Evolutionary conservation across 1,284 basidiomycete species (phyloP), one percentile per base, ranked within the genome.

Genomic region (Rhodotorula glutinis): DNA sequence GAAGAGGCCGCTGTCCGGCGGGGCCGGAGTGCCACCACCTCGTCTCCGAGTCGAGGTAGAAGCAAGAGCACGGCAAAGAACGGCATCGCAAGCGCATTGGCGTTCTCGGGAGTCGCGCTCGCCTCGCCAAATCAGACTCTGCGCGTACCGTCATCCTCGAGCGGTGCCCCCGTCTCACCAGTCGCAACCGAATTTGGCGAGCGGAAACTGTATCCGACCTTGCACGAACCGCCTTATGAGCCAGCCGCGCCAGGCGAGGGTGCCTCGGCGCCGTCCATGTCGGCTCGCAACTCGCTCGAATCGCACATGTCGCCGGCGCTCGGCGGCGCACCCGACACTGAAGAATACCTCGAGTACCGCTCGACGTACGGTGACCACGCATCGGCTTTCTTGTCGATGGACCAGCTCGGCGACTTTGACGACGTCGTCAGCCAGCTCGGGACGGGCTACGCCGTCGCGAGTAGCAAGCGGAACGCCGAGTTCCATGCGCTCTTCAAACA

Each of bases 381-480:
- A 10, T 40, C 57, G 40, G 64, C n/a, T 25, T 63, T 67, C 62
- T 30, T 69, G 8, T 62, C 62, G 43, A 66, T 69, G 58, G 71
- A 73, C 56, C 62, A 62, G 57, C 52, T 71, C 8, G 66, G 69
- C 46, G 69, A 71, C 53, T 71, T 69, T 47, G 71, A 73, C 57
- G 69, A 73, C 38, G 71, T 71, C 29, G 69, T 70, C 3, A 69
- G 64, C 43, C 66, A 67, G 57, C 53, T 73, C 19, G 71, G 71
- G 16, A 73, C 71, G 19, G 71, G 71, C 13, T 98, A 98, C 78
- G 95, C 96, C 0, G 94, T 98, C 17, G 95, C 95, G 11, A 96
- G 91, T 78, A 92, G 88, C 74, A 92, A 92, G 78, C 83, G 95
- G 62, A 98, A 98, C 77, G 86, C 88, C 13, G 96, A 98, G 76